These are phyloP conservation scores for Adansonia digitata DNA, from an alignment of 345 rosid species.

Conservation along the genomic window DNA sequence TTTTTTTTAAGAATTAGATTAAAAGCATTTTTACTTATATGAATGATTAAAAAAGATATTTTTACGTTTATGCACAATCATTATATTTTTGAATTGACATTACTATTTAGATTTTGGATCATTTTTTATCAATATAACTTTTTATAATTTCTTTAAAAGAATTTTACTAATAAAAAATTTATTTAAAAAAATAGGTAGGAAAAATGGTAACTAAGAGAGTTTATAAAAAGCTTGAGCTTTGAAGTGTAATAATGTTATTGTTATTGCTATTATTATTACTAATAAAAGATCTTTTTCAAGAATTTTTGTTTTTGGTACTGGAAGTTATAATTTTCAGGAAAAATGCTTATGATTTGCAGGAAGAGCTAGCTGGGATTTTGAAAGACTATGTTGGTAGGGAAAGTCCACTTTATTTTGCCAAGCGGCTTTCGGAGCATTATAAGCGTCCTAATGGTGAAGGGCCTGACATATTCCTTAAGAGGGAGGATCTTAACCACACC, in stretches of 20 bases:
- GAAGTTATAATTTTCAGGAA: neutral
- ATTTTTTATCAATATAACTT: too few relatives aligned
- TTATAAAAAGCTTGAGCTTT: neutral
- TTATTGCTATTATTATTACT: too few relatives aligned
- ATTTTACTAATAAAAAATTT: too few relatives aligned
- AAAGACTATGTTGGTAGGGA: slow-evolving; percentile 93
- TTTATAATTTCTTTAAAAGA: neutral
- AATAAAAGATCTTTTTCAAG: neutral
- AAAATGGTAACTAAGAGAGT: too few relatives aligned
- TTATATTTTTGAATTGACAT: too few relatives aligned
- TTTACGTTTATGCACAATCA: too few relatives aligned
- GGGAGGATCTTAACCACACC: slow-evolving; percentile 93
- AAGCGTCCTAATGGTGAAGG: slow-evolving; percentile 69
- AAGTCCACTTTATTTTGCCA: slow-evolving; percentile 84
- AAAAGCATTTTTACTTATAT: neutral
- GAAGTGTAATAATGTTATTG: too few relatives aligned
- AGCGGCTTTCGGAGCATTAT: slow-evolving; percentile 83
- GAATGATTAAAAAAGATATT: neutral
- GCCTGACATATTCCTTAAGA: slow-evolving; percentile 75
- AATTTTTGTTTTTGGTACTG: neutral
- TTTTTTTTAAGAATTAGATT: neutral
- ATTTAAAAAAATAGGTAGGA: neutral
- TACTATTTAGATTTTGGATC: too few relatives aligned
- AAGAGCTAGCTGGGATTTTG: slow-evolving; percentile 70
- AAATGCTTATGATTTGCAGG: slow-evolving; percentile 34